Percentiles rank a stretch among this genome's conserved stretches.
phyloP scores from a whole-genome alignment of 2,329 filamentous ascomycete genomes.

The Ciborinia camelliae region DNA sequence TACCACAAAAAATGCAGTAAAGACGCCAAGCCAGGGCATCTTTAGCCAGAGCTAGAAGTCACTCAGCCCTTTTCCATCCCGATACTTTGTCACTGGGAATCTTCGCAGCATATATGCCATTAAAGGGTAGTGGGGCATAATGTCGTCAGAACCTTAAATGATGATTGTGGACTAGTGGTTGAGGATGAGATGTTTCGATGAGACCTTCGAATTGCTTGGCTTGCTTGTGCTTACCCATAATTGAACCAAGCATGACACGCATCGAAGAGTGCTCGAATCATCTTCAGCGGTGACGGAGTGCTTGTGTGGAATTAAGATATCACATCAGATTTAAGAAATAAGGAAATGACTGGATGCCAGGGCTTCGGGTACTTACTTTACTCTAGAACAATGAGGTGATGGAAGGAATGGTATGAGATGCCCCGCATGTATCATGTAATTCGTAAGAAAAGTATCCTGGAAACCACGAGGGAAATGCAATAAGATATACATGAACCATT shows the following conservation, averaged over 20 bases:
- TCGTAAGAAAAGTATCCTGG: constrained; percentile 10
- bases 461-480: constrained; percentile 16
- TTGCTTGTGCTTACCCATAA: background rate
- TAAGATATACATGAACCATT: background rate
- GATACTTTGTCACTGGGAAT: constrained; percentile 18
- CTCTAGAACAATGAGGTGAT: background rate
- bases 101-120: constrained; percentile 1
- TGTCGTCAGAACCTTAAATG: constrained; percentile 19
- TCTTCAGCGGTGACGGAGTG: constrained; percentile 3
- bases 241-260: background rate
- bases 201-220: background rate
- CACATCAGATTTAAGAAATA: constrained; percentile 14
- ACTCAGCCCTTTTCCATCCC: constrained; percentile 16
- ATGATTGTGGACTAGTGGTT: background rate
- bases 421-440: constrained; percentile 17
- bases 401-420: constrained; percentile 9
- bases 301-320: constrained; percentile 13
- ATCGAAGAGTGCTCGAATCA: background rate
- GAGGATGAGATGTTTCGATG: background rate
- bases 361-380: background rate
- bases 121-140: background rate
- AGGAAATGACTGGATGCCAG: constrained; percentile 7
- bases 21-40: background rate
- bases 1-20: background rate
- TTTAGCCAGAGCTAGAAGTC: background rate